Conservation (phyloP, 176 grass and related monocot genomes). For the Aegilops bicornis region DNA sequence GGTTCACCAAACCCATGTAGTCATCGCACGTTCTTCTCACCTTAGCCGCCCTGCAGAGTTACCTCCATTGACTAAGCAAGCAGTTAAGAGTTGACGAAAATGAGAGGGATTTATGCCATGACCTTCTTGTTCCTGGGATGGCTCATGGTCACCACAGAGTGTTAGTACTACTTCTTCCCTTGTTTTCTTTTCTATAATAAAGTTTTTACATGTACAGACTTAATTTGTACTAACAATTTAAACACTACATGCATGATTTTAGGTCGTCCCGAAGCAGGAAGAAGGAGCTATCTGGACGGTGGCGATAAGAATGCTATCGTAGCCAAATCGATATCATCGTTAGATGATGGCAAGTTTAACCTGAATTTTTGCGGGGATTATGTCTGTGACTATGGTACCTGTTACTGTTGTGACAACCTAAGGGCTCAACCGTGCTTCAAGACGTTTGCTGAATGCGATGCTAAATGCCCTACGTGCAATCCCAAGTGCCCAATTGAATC, state of each 20-base stretch:
- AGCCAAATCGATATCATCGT: neutral
- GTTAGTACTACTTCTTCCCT: neutral
- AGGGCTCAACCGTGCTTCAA: neutral
- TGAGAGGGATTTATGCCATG: neutral
- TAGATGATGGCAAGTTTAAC: neutral
- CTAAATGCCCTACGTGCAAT: neutral
- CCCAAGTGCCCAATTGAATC: neutral
- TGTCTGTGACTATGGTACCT: neutral
- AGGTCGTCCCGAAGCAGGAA: neutral
- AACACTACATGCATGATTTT: neutral
- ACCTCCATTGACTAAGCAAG: neutral
- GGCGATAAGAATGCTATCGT: neutral
- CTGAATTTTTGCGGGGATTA: neutral
- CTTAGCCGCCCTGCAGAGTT: neutral
- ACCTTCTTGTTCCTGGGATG: neutral
- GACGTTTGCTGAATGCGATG: neutral
- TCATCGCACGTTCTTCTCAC: neutral
- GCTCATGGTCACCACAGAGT: neutral
- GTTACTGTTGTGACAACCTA: neutral
- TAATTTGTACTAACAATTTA: no score
- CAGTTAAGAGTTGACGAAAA: neutral
- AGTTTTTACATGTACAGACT: neutral
- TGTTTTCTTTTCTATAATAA: neutral
- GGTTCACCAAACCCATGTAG: neutral
- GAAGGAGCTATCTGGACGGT: neutral